Evolutionary conservation across 1,284 basidiomycete species (phyloP), one percentile per base, ranked within the genome.

Genomic region (Sanghuangporus weigelae): DNA sequence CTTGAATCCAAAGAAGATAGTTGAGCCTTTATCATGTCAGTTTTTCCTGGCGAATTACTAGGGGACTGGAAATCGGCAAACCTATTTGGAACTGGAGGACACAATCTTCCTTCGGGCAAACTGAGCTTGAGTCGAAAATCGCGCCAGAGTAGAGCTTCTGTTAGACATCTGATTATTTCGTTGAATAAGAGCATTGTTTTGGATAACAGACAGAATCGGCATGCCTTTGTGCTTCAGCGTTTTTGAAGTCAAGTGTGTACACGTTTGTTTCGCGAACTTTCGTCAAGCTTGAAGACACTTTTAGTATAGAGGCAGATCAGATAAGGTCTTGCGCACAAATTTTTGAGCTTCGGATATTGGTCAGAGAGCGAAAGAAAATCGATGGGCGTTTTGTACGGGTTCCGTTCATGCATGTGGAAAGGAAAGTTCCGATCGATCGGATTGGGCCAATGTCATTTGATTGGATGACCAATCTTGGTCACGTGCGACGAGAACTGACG

Each of bases 81-180:
- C 87, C 88, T 81, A 66, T 90, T 90, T 0, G 89, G 89, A 8
- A 96, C 93, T 0, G 94, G 90, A 21, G 95, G 95, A 74, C 94
- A 96, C 3, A 97, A 76, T 59, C 95, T 77, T 73, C 93, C 83
- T 0, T 79, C 73, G 0, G 91, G 87, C 7, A 96, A 73, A 3
- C 77, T 70, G 0, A 96, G 67, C 21, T 78, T 75, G 48, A 96
- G 72, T 0, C 77, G 73, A 70, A 94, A 96, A 73, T 96, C 93
- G 19, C 86, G 81, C 65, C 81, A 75, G 21, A 96, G 79, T 16
- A 96, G 77, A 0, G 91, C 90, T 66, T 86, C 79, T 0, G 93
- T 95, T 64, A 96, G 77, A 35, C 83, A 79, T 69, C 93, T 92
- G 65, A 39, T 48, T 60, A 67, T 36, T 5, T 21, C 53, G 12